Base-by-base conservation (phyloP, 352 stramenopile species). In the Globisporangium perplexum region DNA sequence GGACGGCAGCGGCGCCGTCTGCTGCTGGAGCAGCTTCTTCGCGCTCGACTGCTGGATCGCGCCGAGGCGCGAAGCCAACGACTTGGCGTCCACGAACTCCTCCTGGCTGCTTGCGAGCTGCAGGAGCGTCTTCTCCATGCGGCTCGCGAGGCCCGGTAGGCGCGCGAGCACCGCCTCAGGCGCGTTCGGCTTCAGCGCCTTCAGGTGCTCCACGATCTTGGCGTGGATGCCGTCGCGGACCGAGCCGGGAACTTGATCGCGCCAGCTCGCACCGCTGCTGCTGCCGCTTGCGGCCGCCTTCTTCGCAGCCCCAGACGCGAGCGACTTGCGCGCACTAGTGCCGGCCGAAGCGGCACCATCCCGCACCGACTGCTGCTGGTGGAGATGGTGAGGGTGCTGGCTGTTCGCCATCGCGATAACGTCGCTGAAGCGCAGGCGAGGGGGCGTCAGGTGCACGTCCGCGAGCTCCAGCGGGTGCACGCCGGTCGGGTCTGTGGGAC, bases 51-150 rank as follows among this genome's bases (percentile, higher is more conserved):
- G 74, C 59, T 93, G 77, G 44, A 93, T 85, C 55, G 91, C 74
- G 35, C 93, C 88, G 36, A 99, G 81, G n/a, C 96, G 76, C 62
- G 95, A 72, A 43, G 96, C 94, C 38, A 99, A 65, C 39, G 95
- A 98, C 17, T 66, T 65, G 22, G 72, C 66, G 68, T 99, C 88
- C 62, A 85, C 85, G 71, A 98, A 98, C 58, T 98, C 92, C 20
- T 80, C 73, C 65, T 97, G 63, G 65, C 71, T 68, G 60, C 66
- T 45, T 41, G 96, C 67, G 57, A 82, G 44, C 47, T 75, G 80
- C 61, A 98, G 98, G 28, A 99, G 77, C 46, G 85, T 86, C 62
- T 98, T 93, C 59, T 99, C 96, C 66, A 99, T 87, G 47, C 95
- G 82, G 50, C 95, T 93, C 3, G 96, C 96, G 80, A 99, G 96